These are phyloP conservation scores for Daldinia eschscholtzii DNA, from an alignment of 2,329 filamentous ascomycete genomes.

Conservation along the genomic window DNA sequence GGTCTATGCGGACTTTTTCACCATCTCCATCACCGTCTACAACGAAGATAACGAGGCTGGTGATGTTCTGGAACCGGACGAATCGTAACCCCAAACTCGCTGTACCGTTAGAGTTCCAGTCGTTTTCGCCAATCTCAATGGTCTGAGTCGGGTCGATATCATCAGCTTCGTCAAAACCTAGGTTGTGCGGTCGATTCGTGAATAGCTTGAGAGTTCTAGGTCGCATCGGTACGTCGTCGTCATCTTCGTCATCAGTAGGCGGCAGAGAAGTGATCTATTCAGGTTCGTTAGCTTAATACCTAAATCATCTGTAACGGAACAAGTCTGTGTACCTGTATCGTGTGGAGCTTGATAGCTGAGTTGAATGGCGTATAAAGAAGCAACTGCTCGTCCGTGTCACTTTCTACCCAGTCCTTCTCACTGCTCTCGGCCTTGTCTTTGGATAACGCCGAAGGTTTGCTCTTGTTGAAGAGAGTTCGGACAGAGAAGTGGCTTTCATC, in stretches of 20 bases:
- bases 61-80: conserved; percentile 97
- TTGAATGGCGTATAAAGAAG: conserved; percentile 94
- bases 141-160: conserved; percentile 84
- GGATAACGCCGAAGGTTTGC: conserved; percentile 72
- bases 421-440: conserved; percentile 95
- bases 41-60: conserved; percentile 87
- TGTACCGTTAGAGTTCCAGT: conserved; percentile 87
- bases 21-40: conserved; percentile 85
- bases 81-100: conserved; percentile 82
- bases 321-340: conserved; percentile 68
- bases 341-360: conserved; percentile 88
- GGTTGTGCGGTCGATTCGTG: conserved; percentile 87
- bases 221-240: conserved; percentile 81
- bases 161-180: conserved; percentile 96
- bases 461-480: conserved; percentile 78
- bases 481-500: conserved; percentile 82
- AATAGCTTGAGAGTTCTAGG: conserved; percentile 88
- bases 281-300: conserved; percentile 46
- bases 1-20: conserved; percentile 87
- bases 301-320: conserved; percentile 7
- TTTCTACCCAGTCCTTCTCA: conserved; percentile 89
- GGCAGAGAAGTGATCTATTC: conserved; percentile 85
- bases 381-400: conserved; percentile 95
- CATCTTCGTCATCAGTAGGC: conserved; percentile 61
- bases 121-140: conserved; percentile 77